Conservation (phyloP, 2,329 filamentous ascomycete species). For the Calonectria leucothoes region DNA sequence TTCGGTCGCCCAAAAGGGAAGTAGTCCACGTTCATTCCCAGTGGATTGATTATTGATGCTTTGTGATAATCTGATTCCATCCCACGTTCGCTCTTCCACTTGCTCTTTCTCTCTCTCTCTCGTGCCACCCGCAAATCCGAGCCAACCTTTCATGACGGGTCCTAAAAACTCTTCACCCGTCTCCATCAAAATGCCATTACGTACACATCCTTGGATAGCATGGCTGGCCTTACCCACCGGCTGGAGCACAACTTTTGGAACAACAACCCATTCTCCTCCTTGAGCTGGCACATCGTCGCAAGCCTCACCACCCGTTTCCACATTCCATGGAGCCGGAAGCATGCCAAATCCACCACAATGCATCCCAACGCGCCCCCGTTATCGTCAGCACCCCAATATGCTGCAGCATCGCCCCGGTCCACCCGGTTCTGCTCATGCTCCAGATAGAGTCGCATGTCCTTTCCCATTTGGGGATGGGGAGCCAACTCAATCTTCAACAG, state of each 20-base stretch:
- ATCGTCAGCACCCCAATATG: neutral
- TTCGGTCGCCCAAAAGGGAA: conserved; percentile 16
- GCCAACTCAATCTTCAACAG: conserved; percentile 10
- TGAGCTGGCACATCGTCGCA: neutral
- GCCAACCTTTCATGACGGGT: neutral
- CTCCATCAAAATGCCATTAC: neutral
- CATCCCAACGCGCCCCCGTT: neutral
- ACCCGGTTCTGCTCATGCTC: neutral
- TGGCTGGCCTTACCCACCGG: neutral
- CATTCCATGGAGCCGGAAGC: neutral
- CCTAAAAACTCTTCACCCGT: neutral
- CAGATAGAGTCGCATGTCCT: conserved; percentile 10
- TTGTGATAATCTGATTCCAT: neutral
- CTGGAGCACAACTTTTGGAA: neutral
- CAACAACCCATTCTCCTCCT: neutral
- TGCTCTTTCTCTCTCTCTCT: neutral
- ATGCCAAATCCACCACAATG: neutral
- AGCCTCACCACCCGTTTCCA: neutral
- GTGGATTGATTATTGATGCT: too few species aligned
- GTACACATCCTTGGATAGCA: neutral
- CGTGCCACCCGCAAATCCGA: neutral
- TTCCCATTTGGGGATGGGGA: neutral
- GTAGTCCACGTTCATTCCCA: conserved; percentile 1
- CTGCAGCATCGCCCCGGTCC: neutral
- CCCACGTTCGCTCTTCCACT: neutral